A percentile compares a stretch with the other conserved stretches of the same genome.
Conservation (phyloP, 2,329 filamentous ascomycete genomes). For the Cryphonectria japonica region DNA sequence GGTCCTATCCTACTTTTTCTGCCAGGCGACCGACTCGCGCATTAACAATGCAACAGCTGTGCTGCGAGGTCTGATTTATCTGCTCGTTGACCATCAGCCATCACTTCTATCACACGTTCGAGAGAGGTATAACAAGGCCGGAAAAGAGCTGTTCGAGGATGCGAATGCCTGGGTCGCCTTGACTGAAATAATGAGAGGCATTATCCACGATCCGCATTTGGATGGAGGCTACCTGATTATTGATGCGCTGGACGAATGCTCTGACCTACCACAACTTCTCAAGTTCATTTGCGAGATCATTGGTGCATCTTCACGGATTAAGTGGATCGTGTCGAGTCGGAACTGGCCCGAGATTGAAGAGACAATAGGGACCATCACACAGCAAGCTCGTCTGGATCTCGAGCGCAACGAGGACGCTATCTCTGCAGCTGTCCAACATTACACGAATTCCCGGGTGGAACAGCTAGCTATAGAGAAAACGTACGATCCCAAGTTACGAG, state of each 20-base stretch:
- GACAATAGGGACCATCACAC: slow-evolving; percentile 29
- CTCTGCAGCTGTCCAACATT: not conserved
- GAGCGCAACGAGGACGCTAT: slow-evolving; percentile 41
- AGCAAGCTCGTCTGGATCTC: slow-evolving; percentile 39
- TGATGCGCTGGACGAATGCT: slow-evolving; percentile 54
- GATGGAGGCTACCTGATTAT: slow-evolving; percentile 43
- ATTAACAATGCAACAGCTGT: slow-evolving; percentile 46
- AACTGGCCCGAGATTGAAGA: slow-evolving; percentile 44
- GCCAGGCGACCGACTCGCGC: slow-evolving; percentile 42
- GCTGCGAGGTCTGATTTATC: slow-evolving; percentile 47
- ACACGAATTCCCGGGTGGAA: slow-evolving; percentile 42
- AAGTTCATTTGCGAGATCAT: slow-evolving; percentile 38
- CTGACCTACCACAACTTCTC: slow-evolving; percentile 39
- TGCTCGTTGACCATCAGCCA: slow-evolving; percentile 40
- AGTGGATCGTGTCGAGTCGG: slow-evolving; percentile 51
- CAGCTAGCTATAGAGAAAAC: slow-evolving; percentile 36
- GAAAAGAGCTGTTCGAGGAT: slow-evolving; percentile 41
- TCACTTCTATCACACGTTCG: slow-evolving; percentile 41
- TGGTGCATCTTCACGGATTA: slow-evolving; percentile 35
- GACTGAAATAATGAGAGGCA: slow-evolving; percentile 43
- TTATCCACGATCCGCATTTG: slow-evolving; percentile 43
- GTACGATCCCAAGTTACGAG: slow-evolving; percentile 32
- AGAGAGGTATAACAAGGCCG: slow-evolving; percentile 38
- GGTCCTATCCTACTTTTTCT: slow-evolving; percentile 45
- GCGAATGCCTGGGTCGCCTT: slow-evolving; percentile 45